A percentile compares a stretch with the other conserved stretches of the same genome.
These are phyloP conservation scores for Pleurotus eryngii DNA, from an alignment of 768 basidiomycete species.

Conservation along the genomic window DNA sequence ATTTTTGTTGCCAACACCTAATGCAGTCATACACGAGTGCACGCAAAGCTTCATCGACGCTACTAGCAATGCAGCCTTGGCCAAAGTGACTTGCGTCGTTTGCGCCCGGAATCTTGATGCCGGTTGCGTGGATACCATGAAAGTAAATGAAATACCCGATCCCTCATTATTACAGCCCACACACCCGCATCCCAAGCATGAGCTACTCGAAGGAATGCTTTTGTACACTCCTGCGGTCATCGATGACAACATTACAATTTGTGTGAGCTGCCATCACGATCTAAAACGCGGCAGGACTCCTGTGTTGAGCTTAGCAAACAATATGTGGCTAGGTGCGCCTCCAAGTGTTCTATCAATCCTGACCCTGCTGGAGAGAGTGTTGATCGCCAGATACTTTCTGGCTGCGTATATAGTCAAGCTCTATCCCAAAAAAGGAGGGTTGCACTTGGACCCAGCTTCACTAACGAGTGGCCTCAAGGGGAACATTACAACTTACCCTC, in stretches of 20 bases:
- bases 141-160: no score
- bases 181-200: background rate
- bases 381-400: conserved; percentile 17
- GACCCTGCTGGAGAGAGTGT: conserved; percentile 20
- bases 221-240: no score
- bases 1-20: no score
- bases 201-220: background rate
- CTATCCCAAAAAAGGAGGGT: conserved; percentile 13
- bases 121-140: no score
- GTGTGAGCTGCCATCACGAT: no score
- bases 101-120: no score
- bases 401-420: conserved; percentile 20
- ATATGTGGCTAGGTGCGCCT: conserved; percentile 22
- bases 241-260: no score
- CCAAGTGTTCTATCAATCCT: conserved; percentile 15
- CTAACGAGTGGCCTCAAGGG: conserved; percentile 15
- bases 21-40: no score
- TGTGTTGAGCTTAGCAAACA: conserved; percentile 9
- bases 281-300: background rate
- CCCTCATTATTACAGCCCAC: no score
- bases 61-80: no score
- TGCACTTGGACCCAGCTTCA: background rate
- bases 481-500: conserved; percentile 16
- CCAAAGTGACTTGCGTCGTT: no score
- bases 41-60: no score